Base-by-base conservation (phyloP, 495 filamentous ascomycete genomes). In the Neurospora sp. region DNA sequence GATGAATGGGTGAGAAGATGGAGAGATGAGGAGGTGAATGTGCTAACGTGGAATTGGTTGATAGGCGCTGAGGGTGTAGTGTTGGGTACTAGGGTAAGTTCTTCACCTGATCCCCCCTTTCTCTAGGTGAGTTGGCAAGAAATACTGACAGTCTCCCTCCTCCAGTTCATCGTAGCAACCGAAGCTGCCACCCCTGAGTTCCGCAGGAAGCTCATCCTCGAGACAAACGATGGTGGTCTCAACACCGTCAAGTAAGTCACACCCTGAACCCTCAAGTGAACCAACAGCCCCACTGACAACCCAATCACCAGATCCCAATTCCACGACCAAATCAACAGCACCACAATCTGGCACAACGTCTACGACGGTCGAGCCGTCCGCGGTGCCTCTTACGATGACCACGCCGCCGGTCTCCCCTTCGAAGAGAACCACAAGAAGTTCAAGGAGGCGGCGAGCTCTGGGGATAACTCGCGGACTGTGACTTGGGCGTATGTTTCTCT, bases 291-390 rank as follows among this genome's bases (percentile, higher is more conserved):
- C 3, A 48, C n/a, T 69, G 35, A 73, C 20, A 44, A 5, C 35
- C 9, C 8, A 70, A 59, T 1, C n/a, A 14, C 1, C 35, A 85
- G 82, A 72, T 91, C 91, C 1, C 78, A 88, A 22, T 78, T 94
- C 38, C 94, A 93, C 79, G 92, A 96, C 79, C 83, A 86, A 31
- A 83, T 94, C 22, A 82, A 91, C 22, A 89, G 90, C 3, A 91
- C 88, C 1, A 83, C 80, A 38, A 85, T 83, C 44, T 95, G 93
- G 93, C 89, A 91, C 1, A 76, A 81, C 20, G 75, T 82, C 20
- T 94, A 92, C 79, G 89, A 89, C 77, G 91, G 87, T 0, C 84
- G 93, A 2, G 89, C 85, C 16, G 83, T 94, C 38, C 78, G 88
- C 37, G 91, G 91, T 69, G 79, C 81, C 69, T 88, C 88, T 3